phyloP scores from a whole-genome alignment of 768 basidiomycete species.

The Saitozyma sp. region DNA sequence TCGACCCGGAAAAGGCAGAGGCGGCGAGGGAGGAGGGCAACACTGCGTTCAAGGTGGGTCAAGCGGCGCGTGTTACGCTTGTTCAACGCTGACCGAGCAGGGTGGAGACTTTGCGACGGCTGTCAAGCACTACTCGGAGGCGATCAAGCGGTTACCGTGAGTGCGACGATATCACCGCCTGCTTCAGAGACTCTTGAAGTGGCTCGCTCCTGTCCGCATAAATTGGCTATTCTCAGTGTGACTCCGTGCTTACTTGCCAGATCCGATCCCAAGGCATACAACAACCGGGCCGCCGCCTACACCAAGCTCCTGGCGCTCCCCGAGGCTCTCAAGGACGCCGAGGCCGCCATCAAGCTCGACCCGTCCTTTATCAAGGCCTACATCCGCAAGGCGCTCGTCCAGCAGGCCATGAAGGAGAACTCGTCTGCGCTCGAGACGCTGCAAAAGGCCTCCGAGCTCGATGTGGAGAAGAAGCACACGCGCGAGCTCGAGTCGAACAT shows the following conservation, averaged over 20 bases:
- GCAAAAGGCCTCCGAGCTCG: constrained; percentile 74
- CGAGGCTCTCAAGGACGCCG: constrained; percentile 93
- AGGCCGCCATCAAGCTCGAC: constrained; percentile 89
- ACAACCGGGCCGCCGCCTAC: constrained; percentile 97
- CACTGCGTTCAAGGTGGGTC: constrained; percentile 70
- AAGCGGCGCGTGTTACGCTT: not conserved
- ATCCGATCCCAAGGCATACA: constrained; percentile 84
- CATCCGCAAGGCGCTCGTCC: constrained; percentile 84
- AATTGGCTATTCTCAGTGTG: not conserved
- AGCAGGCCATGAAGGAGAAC: constrained; percentile 88
- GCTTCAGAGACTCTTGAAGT: too few species aligned
- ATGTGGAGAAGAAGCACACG: constrained; percentile 77
- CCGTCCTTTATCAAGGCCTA: constrained; percentile 91
- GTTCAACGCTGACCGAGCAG: constrained; percentile 32
- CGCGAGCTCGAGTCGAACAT: constrained; percentile 79
- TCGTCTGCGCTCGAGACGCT: constrained; percentile 79
- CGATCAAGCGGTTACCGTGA: constrained; percentile 88
- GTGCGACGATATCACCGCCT: constrained; percentile 5
- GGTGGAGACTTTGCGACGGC: constrained; percentile 84
- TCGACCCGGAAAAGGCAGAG: constrained; percentile 80
- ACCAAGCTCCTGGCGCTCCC: constrained; percentile 90
- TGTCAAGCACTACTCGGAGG: constrained; percentile 89
- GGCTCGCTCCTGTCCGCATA: not conserved
- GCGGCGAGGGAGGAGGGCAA: constrained; percentile 90
- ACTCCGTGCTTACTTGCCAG: constrained; percentile 11